Base-by-base conservation (phyloP, 352 stramenopile genomes). In the Globisporangium yorkense region DNA sequence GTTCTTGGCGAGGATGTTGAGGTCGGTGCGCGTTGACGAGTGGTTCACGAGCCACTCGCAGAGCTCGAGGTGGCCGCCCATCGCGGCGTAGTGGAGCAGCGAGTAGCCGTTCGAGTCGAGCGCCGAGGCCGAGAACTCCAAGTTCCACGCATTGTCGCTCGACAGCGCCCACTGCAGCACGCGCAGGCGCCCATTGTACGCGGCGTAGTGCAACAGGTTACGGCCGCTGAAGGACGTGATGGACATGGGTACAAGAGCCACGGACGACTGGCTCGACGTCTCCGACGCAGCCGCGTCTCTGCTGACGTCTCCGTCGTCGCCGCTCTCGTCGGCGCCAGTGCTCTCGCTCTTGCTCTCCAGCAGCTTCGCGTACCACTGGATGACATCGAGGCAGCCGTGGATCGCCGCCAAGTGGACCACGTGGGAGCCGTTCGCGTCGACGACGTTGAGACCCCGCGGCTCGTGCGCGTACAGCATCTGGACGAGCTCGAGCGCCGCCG, bases 121-220 rank as follows among this genome's bases (percentile, higher is more conserved):
- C 8, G 72, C 60, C 13, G 43, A 54, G 15, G 80, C 66, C 3
- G 63, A 65, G 16, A 84, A 68, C 18, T 72, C 66, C 10, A 21
- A 57, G 21, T 18, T 50, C 7, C 59, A 59, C 3, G 58, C 35
- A n/a, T 81, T 77, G 5, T 67, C 62, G 3, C 44, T 15, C 12
- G 59, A 50, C 16, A 88, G 53, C 2, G 87, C 57, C 75, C 75
- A 88, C 40, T 82, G 61, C 5, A 90, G 54, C 21, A 84, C 67
- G 41, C 62, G 27, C 15, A 86, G 47, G 0, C 65, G 74, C 3
- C 74, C 73, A 27, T 90, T 90, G 66, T 82, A 87, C 6, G 77
- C 71, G 6, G 80, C 80, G 45, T 90, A 90, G 40, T 90, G 80
- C 24, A 90, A 74, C 51, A 84, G 66, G 35, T 78, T 88, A 0